Percentiles rank a stretch among this genome's conserved stretches.
phyloP scores from a whole-genome alignment of 176 grass and related monocot species.

The Secale cereale region DNA sequence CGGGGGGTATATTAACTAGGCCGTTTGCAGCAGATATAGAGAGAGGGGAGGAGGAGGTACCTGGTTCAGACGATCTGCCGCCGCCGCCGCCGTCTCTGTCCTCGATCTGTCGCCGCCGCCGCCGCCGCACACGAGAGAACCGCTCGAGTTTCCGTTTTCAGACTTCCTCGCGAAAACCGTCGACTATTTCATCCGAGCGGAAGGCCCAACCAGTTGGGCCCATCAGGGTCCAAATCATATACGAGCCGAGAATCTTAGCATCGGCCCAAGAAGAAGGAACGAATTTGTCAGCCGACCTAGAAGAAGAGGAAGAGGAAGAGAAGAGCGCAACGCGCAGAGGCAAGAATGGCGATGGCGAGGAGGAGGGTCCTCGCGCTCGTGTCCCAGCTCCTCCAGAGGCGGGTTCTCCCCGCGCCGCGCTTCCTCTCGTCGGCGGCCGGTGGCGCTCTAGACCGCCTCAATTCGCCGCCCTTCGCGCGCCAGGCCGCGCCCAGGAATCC shows the following conservation, averaged over 20 bases:
- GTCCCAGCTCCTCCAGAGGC: slow-evolving; percentile 20
- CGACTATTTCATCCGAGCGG: no score
- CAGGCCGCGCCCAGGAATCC: background rate
- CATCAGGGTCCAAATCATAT: background rate
- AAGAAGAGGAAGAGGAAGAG: slow-evolving; percentile 12
- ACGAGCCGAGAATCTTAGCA: background rate
- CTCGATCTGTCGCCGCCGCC: background rate
- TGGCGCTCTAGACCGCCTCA: slow-evolving; percentile 9
- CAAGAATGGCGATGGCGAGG: slow-evolving; percentile 53
- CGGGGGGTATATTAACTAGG: no score
- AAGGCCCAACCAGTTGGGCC: background rate
- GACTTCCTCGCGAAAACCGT: no score
- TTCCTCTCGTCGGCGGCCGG: slow-evolving; percentile 19
- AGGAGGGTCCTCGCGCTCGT: slow-evolving; percentile 45
- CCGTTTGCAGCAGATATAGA: no score
- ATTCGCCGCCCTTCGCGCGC: slow-evolving; percentile 28
- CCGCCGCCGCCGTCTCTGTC: background rate
- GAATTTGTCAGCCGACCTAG: background rate
- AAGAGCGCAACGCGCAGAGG: background rate
- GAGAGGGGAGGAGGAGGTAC: background rate
- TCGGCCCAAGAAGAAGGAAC: background rate
- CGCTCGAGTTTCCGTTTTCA: background rate
- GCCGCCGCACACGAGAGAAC: background rate
- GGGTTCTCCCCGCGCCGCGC: background rate
- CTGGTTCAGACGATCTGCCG: background rate